Conservation (phyloP, 306 rosid genomes). For the Cyamopsis tetragonoloba region DNA sequence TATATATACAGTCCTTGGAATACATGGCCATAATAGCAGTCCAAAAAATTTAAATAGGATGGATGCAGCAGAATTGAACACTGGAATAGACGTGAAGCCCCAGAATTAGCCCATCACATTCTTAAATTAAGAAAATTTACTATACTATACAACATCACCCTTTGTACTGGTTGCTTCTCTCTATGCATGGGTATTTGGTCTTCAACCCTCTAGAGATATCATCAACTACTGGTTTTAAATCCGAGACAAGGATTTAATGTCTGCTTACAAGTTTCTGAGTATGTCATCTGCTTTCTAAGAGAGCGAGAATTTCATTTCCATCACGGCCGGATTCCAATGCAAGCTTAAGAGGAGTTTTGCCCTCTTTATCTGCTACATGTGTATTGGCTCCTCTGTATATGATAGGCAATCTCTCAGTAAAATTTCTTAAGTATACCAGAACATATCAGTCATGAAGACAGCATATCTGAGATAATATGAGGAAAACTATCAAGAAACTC, state of each 20-base stretch:
- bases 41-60: constrained; percentile 17
- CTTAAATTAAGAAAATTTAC: background rate
- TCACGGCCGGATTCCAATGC: constrained; percentile 38
- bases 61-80: constrained; percentile 24
- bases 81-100: constrained; percentile 18
- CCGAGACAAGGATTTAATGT: constrained; percentile 14
- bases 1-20: background rate
- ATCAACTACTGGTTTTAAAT: constrained; percentile 8
- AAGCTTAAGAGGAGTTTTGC: constrained; percentile 52
- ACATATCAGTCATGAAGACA: background rate
- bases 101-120: constrained; percentile 4
- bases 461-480: background rate
- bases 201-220: background rate
- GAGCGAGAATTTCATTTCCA: constrained; percentile 37
- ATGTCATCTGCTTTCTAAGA: constrained; percentile 45
- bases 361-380: constrained; percentile 44
- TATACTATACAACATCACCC: constrained; percentile 10
- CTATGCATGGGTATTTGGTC: constrained; percentile 1
- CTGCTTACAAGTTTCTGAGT: background rate
- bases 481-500: background rate
- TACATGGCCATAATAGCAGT: background rate
- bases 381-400: constrained; percentile 64
- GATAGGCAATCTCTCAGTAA: background rate
- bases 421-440: background rate
- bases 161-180: constrained; percentile 12